Base-by-base conservation (phyloP, 768 basidiomycete genomes). In the Amyloporia xantha region DNA sequence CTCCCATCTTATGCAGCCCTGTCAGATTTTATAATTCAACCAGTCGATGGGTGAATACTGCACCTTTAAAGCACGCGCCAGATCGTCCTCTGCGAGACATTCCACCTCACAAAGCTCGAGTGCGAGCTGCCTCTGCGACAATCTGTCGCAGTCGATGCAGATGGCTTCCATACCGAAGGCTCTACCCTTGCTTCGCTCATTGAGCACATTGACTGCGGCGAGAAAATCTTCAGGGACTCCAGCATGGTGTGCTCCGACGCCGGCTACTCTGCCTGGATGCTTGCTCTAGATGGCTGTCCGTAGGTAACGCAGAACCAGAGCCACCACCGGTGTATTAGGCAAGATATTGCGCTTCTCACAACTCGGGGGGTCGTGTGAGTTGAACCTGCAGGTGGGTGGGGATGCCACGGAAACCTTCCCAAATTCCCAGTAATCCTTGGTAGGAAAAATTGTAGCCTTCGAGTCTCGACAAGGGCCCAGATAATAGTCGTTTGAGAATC, bases 361-460 rank as follows among this genome's bases (percentile, higher is more conserved):
- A 55, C 44, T n/a, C 60, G 59, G 28, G 56, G 52, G 0, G 59
- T 56, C 15, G 57, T 50, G 27, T 54, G 56, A 10, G 52, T 57
- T 41, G 48, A n/a, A 56, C 10, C 56, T 51, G 1, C 55, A 51
- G 2, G 44, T 46, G n/a, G n/a, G n/a, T 5, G 54, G 47, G 7
- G 48, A 47, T 20, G 25, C 49, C 0, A 82, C 68, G 64, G 56
- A 89, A 79, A 1, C 88, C 84, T 58, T 91, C 86, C 89, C 89
- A 91, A 47, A 92, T 81, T 2, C 83, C 82, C 19, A 76, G 67
- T 5, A 92, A 62, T 0, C 89, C 90, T 62, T 86, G 82, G 56
- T 82, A 81, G 1, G 85, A 71, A 60, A 92, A 91, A 58, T 91
- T 86, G 54, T 81, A 90, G 2, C 85, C 86, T 52, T 87, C 75